Base-by-base conservation (phyloP, 129 eudicot genomes). In the Mikania micrantha region DNA sequence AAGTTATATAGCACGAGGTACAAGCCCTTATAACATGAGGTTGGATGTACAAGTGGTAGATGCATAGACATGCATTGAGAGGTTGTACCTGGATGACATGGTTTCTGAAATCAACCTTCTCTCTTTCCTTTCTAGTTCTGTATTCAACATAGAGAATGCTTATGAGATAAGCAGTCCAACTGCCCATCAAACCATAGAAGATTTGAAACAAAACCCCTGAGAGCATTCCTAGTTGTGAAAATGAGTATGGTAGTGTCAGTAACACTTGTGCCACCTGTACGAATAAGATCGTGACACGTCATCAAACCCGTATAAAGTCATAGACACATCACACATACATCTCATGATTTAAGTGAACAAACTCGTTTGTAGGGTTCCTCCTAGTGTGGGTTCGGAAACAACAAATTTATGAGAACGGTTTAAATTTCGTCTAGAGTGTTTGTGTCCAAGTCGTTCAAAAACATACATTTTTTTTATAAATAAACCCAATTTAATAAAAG, bases 111-210 rank as follows among this genome's bases (percentile, higher is more conserved):
- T 93, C 96, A 64, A 83, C 89, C 78, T 93, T 93, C 66, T 93
- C 98, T 59, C 98, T 77, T 81, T 88, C 96, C 70, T 93, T 93
- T 72, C 98, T 82, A 50, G 95, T 93, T 86, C 98, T 78, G 65
- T 93, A 93, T 78, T 93, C 98, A 36, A 89, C 87, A 66, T 93
- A 93, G 72, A 93, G 95, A 49, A 86, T 68, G 83, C 96, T 93
- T 28, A 93, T 93, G 15, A 93, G 83, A 66, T 93, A 93, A 31
- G 98, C 98, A 58, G 98, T 93, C 96, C 96, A 93, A 67, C 96
- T 88, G 15, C 98, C 98, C 91, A 93, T 50, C 27, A 93, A 69
- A 16, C 98, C 98, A 64, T 93, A 93, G 70, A 93, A 93, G 65
- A 93, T 73, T 69, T 93, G 98, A 68, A 93, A 89, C 16, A 82